Percentiles rank a stretch among this genome's conserved stretches.
Conservation (phyloP, 2,329 filamentous ascomycete species). For the Allantophomopsis cytisporea region DNA sequence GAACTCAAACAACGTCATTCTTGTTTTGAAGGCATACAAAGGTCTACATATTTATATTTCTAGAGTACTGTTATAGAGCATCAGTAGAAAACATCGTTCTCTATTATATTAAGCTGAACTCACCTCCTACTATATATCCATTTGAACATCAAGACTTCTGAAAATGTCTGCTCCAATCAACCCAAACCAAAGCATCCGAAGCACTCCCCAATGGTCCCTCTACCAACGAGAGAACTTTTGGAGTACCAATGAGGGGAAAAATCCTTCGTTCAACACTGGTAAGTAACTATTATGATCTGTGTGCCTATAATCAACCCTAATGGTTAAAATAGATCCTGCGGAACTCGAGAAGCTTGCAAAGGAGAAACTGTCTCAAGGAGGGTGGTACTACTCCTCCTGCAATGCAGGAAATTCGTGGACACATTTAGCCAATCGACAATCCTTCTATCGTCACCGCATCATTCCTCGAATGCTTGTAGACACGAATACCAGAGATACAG, state of each 20-base stretch:
- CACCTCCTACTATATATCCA: too few species aligned
- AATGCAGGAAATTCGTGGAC: slow-evolving; percentile 39
- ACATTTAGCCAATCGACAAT: slow-evolving; percentile 41
- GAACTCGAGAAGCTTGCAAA: slow-evolving; percentile 44
- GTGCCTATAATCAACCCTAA: too few species aligned
- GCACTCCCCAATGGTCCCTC: slow-evolving; percentile 36
- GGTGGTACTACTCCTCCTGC: slow-evolving; percentile 41
- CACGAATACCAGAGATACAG: slow-evolving; percentile 42
- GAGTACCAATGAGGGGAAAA: slow-evolving; percentile 33
- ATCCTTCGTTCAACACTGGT: slow-evolving; percentile 34
- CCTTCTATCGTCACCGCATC: slow-evolving; percentile 51
- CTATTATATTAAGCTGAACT: too few species aligned
- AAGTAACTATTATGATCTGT: too few species aligned
- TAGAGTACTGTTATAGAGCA: too few species aligned
- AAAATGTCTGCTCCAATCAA: slow-evolving; percentile 30
- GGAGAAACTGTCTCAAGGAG: slow-evolving; percentile 38
- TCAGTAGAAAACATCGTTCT: too few species aligned
- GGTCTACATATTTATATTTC: too few species aligned
- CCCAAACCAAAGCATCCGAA: slow-evolving; percentile 32
- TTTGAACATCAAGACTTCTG: too few species aligned
- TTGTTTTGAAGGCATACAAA: too few species aligned
- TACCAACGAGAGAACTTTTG: slow-evolving; percentile 42
- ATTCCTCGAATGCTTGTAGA: slow-evolving; percentile 48
- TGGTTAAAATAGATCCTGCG: slow-evolving; percentile 30
- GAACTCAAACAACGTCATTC: too few species aligned